phyloP scores from a whole-genome alignment of 1,284 basidiomycete species.

The Fistulinella cinereoalba region DNA sequence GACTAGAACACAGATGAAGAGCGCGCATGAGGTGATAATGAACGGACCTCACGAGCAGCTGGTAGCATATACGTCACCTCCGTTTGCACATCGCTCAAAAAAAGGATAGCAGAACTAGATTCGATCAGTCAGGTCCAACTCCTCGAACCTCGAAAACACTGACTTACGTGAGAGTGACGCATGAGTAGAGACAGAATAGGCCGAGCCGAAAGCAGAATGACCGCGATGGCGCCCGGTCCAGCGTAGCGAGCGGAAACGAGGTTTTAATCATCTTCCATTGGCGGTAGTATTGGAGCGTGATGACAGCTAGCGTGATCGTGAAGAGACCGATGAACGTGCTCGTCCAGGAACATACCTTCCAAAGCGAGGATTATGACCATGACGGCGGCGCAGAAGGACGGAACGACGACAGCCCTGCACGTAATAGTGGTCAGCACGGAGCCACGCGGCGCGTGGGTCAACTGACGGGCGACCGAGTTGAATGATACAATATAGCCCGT shows the following conservation, averaged over 20 bases:
- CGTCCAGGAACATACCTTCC: conserved; percentile 39
- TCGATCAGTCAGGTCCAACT: conserved; percentile 3
- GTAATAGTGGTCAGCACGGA: conserved; percentile 15
- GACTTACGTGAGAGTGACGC: conserved; percentile 43
- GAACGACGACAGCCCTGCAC: conserved; percentile 30
- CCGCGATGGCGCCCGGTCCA: conserved; percentile 34
- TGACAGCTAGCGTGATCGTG: conserved; percentile 32
- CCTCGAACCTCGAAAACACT: background rate
- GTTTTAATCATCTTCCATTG: conserved; percentile 36
- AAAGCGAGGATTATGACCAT: conserved; percentile 42
- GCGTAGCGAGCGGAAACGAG: conserved; percentile 44
- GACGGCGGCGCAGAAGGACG: conserved; percentile 44
- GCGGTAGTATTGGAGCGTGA: conserved; percentile 36
- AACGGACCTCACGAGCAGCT: conserved; percentile 43
- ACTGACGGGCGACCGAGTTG: conserved; percentile 39
- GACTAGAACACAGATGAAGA: conserved; percentile 30
- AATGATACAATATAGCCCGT: conserved; percentile 51
- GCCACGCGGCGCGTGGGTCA: conserved; percentile 8
- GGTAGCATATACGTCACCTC: conserved; percentile 49
- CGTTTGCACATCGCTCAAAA: conserved; percentile 34
- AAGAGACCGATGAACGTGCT: conserved; percentile 1
- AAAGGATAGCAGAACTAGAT: conserved; percentile 41
- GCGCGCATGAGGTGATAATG: background rate
- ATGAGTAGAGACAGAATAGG: conserved; percentile 44
- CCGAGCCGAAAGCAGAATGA: conserved; percentile 38